Evolutionary conservation across 2,329 filamentous ascomycete species (phyloP), one percentile per base, ranked within the genome.

Genomic region (Aspergillus jensenii): DNA sequence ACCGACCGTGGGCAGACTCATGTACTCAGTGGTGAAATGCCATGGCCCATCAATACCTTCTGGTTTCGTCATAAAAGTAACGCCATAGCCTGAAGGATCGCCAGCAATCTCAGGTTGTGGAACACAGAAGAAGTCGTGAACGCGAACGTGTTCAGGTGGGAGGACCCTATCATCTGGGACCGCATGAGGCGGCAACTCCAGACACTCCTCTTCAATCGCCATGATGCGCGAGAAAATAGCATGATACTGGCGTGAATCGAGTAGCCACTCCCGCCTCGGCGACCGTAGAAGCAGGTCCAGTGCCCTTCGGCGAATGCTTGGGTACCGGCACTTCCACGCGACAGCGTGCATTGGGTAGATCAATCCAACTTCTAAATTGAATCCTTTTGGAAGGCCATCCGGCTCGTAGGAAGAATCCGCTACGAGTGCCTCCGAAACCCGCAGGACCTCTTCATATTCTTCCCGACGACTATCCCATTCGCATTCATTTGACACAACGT

Each of bases 291-390:
- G 50, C n/a, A 67, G 33, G n/a, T 64, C 59, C 8, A 66, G 49
- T 4, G 55, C 61, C 8, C 47, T 56, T 14, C 65, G 64, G 17
- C 62, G 62, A 19, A 66, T 37, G 37, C 52, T 39, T 17, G 64
- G 62, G 56, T 61, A 63, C n/a, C 65, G 65, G 35, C 64, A 66
- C 23, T 62, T 66, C 63, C 65, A 67, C 3, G 62, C 62, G n/a
- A 62, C 58, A 3, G 57, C 55, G 21, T 64, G 64, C 31, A 66
- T 51, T 4, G 62, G 61, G 44, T 62, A 67, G 23, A 66, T 58
- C 21, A 65, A 15, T 2, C 58, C 61, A 6, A 51, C 54, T 23
- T 67, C 64, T 21, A 66, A 31, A 46, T 39, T 60, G 3, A 66
- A 11, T 0, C 41, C 58, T 6, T 55, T 52, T 7, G 62, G 52